Evolutionary conservation across 106 monocot species (phyloP), one percentile per base, ranked within the genome.

Genomic region (Acorus calamus): DNA sequence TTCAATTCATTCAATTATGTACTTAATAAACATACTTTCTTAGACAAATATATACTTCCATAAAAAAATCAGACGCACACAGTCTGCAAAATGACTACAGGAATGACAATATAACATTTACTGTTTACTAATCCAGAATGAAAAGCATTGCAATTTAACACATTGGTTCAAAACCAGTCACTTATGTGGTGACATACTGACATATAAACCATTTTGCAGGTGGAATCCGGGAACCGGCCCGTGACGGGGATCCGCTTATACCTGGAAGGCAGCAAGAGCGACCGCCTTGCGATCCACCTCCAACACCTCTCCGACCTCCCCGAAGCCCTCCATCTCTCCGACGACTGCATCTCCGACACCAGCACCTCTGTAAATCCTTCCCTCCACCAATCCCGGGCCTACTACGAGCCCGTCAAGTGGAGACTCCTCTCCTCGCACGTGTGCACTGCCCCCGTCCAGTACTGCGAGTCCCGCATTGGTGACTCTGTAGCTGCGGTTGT

Each of bases 161-260:
- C 28, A 28, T 28, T 28, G 28, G 28, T 28, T 28, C 28, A 28
- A 28, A 28, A 28, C 28, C 28, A 28, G 1, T 28, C 28, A 28
- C 28, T 28, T 28, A 28, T 28, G 28, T 28, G 28, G 28, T 28
- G 28, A 28, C 1, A 28, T 28, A 28, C 28, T 28, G 28, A 28
- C 28, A 28, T 28, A 28, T 0, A 28, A 28, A 28, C 28, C 28
- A n/a, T 47, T 4, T 60, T 45, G 11, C 75, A 90, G 86, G 86
- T 81, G 42, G 73, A 83, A 60, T 83, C 90, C 3, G 76, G 73
- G 47, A 81, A 76, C 9, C 77, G 68, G 2, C 90, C 83, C 28
- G 81, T 91, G 48, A 86, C 90, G 8, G 90, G 90, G 5, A 76
- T 91, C 11, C 80, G 90, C 3, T 76, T 91, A 4, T 80, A 69